Conservation (phyloP, 2,329 filamentous ascomycete genomes). For the Amylocarpus encephaloides region DNA sequence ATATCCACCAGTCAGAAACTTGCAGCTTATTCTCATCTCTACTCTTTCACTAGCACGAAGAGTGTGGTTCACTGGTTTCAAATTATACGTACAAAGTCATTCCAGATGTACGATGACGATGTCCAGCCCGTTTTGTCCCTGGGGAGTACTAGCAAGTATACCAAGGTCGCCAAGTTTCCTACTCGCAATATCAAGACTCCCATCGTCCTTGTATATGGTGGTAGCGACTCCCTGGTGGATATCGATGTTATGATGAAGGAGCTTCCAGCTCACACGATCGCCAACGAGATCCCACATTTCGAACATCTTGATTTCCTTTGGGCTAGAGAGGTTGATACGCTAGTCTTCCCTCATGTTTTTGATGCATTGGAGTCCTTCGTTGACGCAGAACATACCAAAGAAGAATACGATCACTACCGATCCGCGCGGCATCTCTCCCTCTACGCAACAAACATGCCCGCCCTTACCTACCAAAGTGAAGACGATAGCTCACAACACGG, state of each 20-base stretch:
- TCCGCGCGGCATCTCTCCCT: conserved; percentile 26
- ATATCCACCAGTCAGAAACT: conserved; percentile 85
- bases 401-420: conserved; percentile 53
- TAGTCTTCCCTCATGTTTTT: conserved; percentile 84
- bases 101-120: conserved; percentile 99
- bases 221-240: conserved; percentile 87
- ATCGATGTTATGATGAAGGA: conserved; percentile 89
- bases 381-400: conserved; percentile 49
- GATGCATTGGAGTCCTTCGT: conserved; percentile 74
- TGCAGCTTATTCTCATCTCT: conserved; percentile 90
- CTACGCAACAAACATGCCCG: conserved; percentile 12
- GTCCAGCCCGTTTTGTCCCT: conserved; percentile 70
- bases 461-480: conserved; percentile 17
- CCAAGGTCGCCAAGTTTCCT: conserved; percentile 93
- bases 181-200: conserved; percentile 96
- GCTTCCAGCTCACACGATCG: conserved; percentile 75
- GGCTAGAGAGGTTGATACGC: conserved; percentile 74
- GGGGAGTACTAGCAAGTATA: conserved; percentile 71
- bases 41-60: conserved; percentile 95
- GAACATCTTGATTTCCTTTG: conserved; percentile 97
- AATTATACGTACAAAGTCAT: conserved; percentile 91
- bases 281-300: conserved; percentile 83
- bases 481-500: conserved; percentile 17
- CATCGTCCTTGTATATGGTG: conserved; percentile 88
- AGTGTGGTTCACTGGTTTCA: conserved; percentile 99